Conservation (phyloP, 176 grass and related monocot genomes). For the Miscanthus lutarioriparius region DNA sequence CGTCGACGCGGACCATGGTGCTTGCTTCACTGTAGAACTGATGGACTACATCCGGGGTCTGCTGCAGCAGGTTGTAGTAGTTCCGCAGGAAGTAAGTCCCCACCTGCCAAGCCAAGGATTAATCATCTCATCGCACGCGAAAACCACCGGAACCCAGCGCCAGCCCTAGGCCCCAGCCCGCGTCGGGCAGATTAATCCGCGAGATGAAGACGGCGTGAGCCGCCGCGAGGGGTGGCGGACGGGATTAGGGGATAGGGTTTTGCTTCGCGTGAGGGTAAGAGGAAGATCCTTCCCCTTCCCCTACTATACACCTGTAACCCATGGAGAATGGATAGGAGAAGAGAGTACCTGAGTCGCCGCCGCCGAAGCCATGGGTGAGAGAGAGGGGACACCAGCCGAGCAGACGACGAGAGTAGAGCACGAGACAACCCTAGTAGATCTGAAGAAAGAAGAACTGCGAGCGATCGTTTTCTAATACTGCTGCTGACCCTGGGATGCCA, state of each 20-base stretch:
- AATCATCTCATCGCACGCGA: neutral
- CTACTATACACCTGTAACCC: rapidly evolving
- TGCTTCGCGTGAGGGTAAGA: neutral
- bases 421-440: constrained; percentile 60
- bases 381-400: neutral
- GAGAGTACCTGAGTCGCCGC: constrained; percentile 27
- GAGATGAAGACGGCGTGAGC: neutral
- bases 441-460: neutral
- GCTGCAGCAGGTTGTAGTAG: constrained; percentile 86
- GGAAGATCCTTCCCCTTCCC: too few relatives aligned
- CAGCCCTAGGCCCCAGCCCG: neutral
- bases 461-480: neutral
- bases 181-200: neutral
- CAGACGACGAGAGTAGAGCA: neutral
- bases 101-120: constrained; percentile 52
- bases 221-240: neutral
- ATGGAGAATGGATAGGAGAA: neutral
- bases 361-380: constrained; percentile 40
- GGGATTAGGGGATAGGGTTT: constrained; percentile 18
- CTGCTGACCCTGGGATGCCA: neutral
- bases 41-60: constrained; percentile 65
- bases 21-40: constrained; percentile 90
- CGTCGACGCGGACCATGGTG: constrained; percentile 80
- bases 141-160: neutral
- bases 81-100: constrained; percentile 79